Percentiles rank a stretch among this genome's conserved stretches.
phyloP scores from a whole-genome alignment of 257 asterid genomes.

The Lantana camara region DNA sequence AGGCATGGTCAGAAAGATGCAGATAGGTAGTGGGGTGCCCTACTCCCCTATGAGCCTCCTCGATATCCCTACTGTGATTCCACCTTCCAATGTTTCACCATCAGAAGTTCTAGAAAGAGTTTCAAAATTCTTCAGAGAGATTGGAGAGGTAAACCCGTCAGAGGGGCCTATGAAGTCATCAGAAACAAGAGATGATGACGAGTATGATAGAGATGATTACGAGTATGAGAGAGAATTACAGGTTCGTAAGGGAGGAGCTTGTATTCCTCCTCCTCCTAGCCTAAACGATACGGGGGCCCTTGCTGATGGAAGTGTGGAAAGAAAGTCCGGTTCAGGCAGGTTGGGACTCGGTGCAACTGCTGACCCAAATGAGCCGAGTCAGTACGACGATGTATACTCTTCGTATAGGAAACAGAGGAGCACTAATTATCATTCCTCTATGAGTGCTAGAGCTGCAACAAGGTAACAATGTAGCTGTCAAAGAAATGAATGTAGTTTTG shows the following conservation, averaged over 20 bases:
- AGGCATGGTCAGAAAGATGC: slow-evolving; percentile 98
- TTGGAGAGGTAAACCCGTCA: slow-evolving; percentile 91
- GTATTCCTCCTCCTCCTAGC: slow-evolving; percentile 89
- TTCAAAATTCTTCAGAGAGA: slow-evolving; percentile 86
- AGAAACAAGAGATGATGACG: slow-evolving; percentile 33
- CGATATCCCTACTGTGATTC: slow-evolving; percentile 88
- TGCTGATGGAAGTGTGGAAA: slow-evolving; percentile 72
- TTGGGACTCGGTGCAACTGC: slow-evolving; percentile 87
- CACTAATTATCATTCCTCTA: slow-evolving; percentile 75
- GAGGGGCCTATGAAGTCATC: slow-evolving; percentile 81
- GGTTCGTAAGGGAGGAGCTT: slow-evolving; percentile 86
- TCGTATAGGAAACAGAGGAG: slow-evolving; percentile 95
- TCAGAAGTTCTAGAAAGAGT: slow-evolving; percentile 89
- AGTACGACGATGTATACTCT: slow-evolving; percentile 90
- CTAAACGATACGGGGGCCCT: slow-evolving; percentile 58
- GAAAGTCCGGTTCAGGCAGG: slow-evolving; percentile 72
- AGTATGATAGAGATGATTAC: slow-evolving; percentile 56
- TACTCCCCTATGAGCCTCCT: slow-evolving; percentile 96
- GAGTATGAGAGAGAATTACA: slow-evolving; percentile 71
- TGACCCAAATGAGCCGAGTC: slow-evolving; percentile 77
- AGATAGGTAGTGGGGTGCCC: slow-evolving; percentile 98
- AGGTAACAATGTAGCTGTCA: slow-evolving; percentile 39
- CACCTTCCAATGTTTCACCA: slow-evolving; percentile 74
- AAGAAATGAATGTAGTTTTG: not conserved
- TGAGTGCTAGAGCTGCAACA: slow-evolving; percentile 81